Base-by-base conservation (phyloP, 495 filamentous ascomycete genomes). In the Podospora comata region DNA sequence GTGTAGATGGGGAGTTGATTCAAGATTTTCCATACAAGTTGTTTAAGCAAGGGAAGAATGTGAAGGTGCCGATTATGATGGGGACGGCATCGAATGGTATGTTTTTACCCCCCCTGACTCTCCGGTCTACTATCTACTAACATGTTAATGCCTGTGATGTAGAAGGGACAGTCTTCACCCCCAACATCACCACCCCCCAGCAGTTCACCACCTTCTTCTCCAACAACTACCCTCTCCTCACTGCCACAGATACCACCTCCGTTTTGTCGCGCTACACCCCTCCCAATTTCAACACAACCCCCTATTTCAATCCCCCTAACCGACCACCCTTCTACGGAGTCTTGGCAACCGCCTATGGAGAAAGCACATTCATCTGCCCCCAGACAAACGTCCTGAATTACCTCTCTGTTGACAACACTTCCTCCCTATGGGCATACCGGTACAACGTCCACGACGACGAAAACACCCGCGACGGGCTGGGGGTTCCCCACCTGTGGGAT, bases 301-400 rank as follows among this genome's bases (percentile, higher is more conserved):
- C 69, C 68, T 0, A 83, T 83, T 65, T 81, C 68, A 79, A 78
- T 68, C 81, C 80, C 3, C 28, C 57, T 1, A 79, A 87, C 4
- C 84, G 79, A 2, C 70, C 76, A 2, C 66, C 83, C 44, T 85
- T 65, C 72, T 70, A 77, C 80, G 7, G 72, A 75, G 16, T 69
- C 85, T 66, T 82, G 84, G 60, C 76, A 81, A 5, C 39, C 39
- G 80, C 80, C 30, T 89, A 88, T 72, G 85, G 86, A 54, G 89
- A 91, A 72, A 80, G 84, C 1, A 89, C 85, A 2, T 90, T 92
- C 67, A 81, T 85, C 66, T 91, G 89, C 67, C 87, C 89, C 3
- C 80, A 80, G 6, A 65, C 64, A n/a, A 73, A 69, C 65, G 62
- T 83, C 53, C 76, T 82, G 19, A 64, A 70, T 56, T 67, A 71